Conservation (phyloP, 139 green algal species). For the Chlorella vulgaris region DNA sequence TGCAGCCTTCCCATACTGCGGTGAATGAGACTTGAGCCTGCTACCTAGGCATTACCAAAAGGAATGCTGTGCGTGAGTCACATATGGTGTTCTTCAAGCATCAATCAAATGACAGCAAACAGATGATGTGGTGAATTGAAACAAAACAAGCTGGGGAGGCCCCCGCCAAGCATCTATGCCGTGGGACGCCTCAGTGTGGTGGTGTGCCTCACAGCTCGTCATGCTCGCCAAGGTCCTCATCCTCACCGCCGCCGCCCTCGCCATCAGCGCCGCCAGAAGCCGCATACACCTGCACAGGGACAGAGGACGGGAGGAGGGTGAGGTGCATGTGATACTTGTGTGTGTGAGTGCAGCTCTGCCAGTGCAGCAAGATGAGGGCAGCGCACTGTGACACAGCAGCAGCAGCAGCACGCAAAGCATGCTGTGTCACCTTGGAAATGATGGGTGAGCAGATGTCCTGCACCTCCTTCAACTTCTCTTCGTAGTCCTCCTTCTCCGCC, state of each 20-base stretch:
- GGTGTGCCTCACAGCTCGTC: slow-evolving; percentile 82
- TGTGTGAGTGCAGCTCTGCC: neutral
- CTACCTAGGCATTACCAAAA: too few relatives aligned
- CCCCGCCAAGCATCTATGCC: too few relatives aligned
- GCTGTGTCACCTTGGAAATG: slow-evolving; percentile 71
- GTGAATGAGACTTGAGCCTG: too few relatives aligned
- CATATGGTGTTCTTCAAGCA: too few relatives aligned
- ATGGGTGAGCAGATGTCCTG: slow-evolving; percentile 93
- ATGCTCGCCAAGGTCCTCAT: slow-evolving; percentile 82
- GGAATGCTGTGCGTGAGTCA: too few relatives aligned
- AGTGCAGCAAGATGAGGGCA: slow-evolving; percentile 6
- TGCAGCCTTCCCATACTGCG: too few relatives aligned
- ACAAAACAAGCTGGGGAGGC: too few relatives aligned
- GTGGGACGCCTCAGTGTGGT: neutral
- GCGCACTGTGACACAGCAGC: too few relatives aligned
- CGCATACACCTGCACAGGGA: slow-evolving; percentile 58
- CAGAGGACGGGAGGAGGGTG: neutral
- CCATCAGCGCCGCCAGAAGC: slow-evolving; percentile 47
- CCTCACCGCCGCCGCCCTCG: slow-evolving; percentile 53
- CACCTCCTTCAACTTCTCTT: slow-evolving; percentile 97
- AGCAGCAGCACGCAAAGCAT: too few relatives aligned
- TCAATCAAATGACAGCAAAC: too few relatives aligned
- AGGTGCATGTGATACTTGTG: neutral
- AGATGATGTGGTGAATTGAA: too few relatives aligned
- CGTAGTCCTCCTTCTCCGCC: slow-evolving; percentile 84